Conservation (phyloP, 495 filamentous ascomycete species). For the Delitschia confertaspora region DNA sequence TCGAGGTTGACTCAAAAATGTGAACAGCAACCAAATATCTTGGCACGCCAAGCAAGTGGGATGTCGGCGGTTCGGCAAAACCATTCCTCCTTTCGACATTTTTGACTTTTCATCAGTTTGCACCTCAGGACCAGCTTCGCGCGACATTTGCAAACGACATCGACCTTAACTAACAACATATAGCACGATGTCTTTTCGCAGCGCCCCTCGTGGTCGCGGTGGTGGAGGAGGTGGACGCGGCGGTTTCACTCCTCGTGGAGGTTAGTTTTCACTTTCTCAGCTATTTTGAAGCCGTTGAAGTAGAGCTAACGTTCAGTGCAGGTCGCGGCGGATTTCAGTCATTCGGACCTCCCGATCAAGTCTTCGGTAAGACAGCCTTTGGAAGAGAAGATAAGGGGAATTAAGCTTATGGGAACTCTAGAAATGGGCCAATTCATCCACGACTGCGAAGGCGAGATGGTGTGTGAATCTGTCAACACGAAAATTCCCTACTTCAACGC, state of each 20-base stretch:
- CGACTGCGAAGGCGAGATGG: conserved; percentile 90
- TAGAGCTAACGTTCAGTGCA: conserved; percentile 38
- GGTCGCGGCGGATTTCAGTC: conserved; percentile 35
- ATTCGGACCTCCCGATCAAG: conserved; percentile 58
- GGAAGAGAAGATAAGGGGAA: background rate
- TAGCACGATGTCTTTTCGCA: conserved; percentile 33
- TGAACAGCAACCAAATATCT: no score
- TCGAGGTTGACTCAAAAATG: no score
- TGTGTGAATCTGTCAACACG: conserved; percentile 84
- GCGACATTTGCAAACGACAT: conserved; percentile 10
- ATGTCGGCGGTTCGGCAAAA: conserved; percentile 2
- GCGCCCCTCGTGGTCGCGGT: conserved; percentile 33
- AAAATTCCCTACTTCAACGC: conserved; percentile 99
- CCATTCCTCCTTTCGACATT: background rate
- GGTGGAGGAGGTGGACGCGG: conserved; percentile 28
- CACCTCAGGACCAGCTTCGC: conserved; percentile 1
- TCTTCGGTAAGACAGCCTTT: conserved; percentile 44
- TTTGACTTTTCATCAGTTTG: conserved; percentile 12
- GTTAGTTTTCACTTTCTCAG: conserved; percentile 8
- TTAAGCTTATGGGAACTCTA: conserved; percentile 30
- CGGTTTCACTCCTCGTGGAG: conserved; percentile 32
- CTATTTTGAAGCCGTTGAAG: background rate
- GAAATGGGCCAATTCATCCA: conserved; percentile 93
- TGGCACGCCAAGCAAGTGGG: no score
- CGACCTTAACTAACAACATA: background rate